A percentile compares a stretch with the other conserved stretches of the same genome.
These are phyloP conservation scores for Globisporangium polare DNA, from an alignment of 352 stramenopile genomes.

Conservation along the genomic window DNA sequence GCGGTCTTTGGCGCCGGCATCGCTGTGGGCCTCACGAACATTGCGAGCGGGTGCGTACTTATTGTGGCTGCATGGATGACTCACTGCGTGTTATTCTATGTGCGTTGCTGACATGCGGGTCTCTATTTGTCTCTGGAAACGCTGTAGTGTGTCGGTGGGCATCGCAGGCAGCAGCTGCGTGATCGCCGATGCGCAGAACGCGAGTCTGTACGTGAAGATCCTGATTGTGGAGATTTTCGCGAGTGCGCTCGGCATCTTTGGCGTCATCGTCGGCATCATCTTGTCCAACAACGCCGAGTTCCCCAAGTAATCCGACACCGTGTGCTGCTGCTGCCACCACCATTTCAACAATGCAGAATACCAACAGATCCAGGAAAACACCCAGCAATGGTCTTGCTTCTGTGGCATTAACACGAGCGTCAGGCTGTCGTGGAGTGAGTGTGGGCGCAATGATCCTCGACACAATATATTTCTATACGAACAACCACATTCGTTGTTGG, in stretches of 20 bases:
- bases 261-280: slow-evolving; percentile 98
- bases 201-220: slow-evolving; percentile 99
- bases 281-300: slow-evolving; percentile 96
- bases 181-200: slow-evolving; percentile 98
- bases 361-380: background rate
- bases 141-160: slow-evolving; percentile 93
- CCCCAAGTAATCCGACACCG: slow-evolving; percentile 48
- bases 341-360: background rate
- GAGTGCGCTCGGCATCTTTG: slow-evolving; percentile 98
- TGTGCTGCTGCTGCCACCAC: too few species aligned
- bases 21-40: slow-evolving; percentile 98
- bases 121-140: background rate
- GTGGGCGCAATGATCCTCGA: background rate
- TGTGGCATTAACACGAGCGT: background rate
- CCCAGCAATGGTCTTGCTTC: background rate
- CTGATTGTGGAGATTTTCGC: slow-evolving; percentile 99
- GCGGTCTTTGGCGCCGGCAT: slow-evolving; percentile 97
- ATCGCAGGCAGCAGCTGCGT: slow-evolving; percentile 98
- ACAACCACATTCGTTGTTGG: background rate
- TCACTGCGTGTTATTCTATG: background rate
- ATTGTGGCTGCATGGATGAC: background rate
- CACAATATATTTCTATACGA: slow-evolving; percentile 14
- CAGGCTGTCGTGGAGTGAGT: background rate
- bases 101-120: background rate
- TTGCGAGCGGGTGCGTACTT: slow-evolving; percentile 86